phyloP scores from a whole-genome alignment of 176 grass and related monocot species.

The Rhynchospora breviuscula region DNA sequence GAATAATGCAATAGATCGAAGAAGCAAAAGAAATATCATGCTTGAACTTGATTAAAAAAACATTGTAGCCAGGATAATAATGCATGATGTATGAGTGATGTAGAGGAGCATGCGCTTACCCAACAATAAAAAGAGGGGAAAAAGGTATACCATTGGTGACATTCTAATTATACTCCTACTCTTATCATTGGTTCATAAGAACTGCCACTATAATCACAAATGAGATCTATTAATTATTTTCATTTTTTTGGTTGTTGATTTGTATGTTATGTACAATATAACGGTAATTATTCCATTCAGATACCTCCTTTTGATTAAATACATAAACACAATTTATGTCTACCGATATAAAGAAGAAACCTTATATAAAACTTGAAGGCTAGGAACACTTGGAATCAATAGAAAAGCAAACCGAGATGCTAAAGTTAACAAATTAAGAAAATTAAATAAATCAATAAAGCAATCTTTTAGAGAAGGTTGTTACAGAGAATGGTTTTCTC shows the following conservation, averaged over 20 bases:
- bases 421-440: constrained; percentile 2
- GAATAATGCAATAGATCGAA: neutral
- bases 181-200: too few relatives aligned
- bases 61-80: neutral
- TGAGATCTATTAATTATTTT: neutral
- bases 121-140: too few relatives aligned
- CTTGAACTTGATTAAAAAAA: neutral
- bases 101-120: too few relatives aligned
- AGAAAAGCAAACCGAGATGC: neutral
- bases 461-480: constrained; percentile 18
- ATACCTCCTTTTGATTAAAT: neutral
- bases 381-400: neutral
- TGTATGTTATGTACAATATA: neutral
- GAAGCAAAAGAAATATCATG: neutral
- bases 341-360: neutral
- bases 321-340: neutral
- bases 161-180: neutral
- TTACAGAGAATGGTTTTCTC: constrained; percentile 22
- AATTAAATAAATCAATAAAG: neutral
- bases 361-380: neutral
- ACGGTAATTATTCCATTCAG: neutral
- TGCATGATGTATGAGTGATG: neutral
- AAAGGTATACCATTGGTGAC: neutral
- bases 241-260: neutral
- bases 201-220: neutral